Percentiles rank a stretch among this genome's conserved stretches.
These are phyloP conservation scores for Ramaria sp. DNA, from an alignment of 768 basidiomycete genomes.

Conservation along the genomic window DNA sequence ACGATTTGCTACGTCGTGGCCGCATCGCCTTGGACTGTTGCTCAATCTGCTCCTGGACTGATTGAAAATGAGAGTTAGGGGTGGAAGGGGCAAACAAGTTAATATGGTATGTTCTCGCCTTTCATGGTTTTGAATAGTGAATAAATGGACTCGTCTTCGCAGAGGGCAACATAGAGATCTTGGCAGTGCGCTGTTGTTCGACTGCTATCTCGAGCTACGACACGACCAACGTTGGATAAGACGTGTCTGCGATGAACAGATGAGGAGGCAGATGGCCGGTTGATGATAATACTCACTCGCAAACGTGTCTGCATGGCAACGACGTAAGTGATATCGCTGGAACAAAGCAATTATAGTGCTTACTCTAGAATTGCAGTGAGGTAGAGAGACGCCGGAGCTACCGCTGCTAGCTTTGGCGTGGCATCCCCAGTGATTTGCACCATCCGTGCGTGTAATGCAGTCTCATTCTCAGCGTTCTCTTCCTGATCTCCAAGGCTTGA, in stretches of 20 bases:
- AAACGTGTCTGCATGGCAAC: slow-evolving; percentile 48
- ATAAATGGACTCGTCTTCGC: slow-evolving; percentile 85
- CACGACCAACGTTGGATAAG: slow-evolving; percentile 71
- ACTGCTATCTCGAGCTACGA: slow-evolving; percentile 78
- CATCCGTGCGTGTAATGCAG: slow-evolving; percentile 53
- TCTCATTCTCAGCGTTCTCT: slow-evolving; percentile 60
- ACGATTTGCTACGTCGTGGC: slow-evolving; percentile 13
- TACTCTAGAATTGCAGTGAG: slow-evolving; percentile 90
- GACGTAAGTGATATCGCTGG: slow-evolving; percentile 16
- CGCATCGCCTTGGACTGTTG: slow-evolving; percentile 35
- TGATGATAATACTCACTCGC: slow-evolving; percentile 55
- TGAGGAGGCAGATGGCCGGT: slow-evolving; percentile 8
- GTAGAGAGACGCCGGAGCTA: slow-evolving; percentile 81
- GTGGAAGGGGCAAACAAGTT: background rate
- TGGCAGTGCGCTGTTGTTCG: slow-evolving; percentile 62
- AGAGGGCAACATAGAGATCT: slow-evolving; percentile 80
- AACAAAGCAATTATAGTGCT: slow-evolving; percentile 26
- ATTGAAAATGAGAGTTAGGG: slow-evolving; percentile 14
- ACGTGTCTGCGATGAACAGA: slow-evolving; percentile 48
- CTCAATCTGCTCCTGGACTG: slow-evolving; percentile 77
- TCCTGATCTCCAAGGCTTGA: slow-evolving; percentile 74
- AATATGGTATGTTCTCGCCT: slow-evolving; percentile 31
- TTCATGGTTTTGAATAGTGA: slow-evolving; percentile 78
- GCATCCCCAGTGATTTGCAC: slow-evolving; percentile 31
- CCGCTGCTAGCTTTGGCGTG: slow-evolving; percentile 37